Evolutionary conservation across 2,329 filamentous ascomycete species (phyloP).

Genomic region (Sclerotinia borealis): DNA sequence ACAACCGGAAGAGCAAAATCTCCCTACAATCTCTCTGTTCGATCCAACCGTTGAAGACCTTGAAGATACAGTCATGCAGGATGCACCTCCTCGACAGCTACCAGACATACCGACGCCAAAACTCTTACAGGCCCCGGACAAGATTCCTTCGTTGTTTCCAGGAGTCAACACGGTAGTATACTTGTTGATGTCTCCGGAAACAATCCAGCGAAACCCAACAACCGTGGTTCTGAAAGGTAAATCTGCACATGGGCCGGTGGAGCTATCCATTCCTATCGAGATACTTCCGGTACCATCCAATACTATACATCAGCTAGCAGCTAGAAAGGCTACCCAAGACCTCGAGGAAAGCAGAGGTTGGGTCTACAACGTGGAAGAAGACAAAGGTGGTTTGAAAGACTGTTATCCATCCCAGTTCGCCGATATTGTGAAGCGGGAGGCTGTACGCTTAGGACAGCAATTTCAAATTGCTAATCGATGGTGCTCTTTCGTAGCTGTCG

Average conservation of each 20-base stretch:
- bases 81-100: constrained; percentile 31
- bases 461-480: constrained; percentile 65
- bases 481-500: constrained; percentile 67
- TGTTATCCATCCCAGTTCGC: constrained; percentile 45
- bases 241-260: constrained; percentile 51
- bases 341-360: constrained; percentile 67
- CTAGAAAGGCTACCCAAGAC: constrained; percentile 60
- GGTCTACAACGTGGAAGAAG: constrained; percentile 47
- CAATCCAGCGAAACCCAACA: constrained; percentile 40
- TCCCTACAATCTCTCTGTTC: constrained; percentile 48
- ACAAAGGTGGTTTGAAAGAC: constrained; percentile 41
- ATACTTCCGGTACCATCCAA: constrained; percentile 40
- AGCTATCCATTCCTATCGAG: constrained; percentile 58
- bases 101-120: constrained; percentile 48
- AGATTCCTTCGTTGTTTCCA: constrained; percentile 59
- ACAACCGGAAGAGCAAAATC: background rate
- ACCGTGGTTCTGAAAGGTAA: constrained; percentile 54
- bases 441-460: constrained; percentile 56
- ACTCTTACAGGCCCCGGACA: constrained; percentile 57
- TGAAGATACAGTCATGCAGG: background rate
- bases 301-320: constrained; percentile 65
- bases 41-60: constrained; percentile 32
- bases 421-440: constrained; percentile 59
- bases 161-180: constrained; percentile 62
- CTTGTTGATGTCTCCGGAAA: constrained; percentile 52